Percentiles rank a stretch among this genome's conserved stretches.
These are phyloP conservation scores for Beverwykella pulmonaria DNA, from an alignment of 495 filamentous ascomycete species.

Conservation along the genomic window DNA sequence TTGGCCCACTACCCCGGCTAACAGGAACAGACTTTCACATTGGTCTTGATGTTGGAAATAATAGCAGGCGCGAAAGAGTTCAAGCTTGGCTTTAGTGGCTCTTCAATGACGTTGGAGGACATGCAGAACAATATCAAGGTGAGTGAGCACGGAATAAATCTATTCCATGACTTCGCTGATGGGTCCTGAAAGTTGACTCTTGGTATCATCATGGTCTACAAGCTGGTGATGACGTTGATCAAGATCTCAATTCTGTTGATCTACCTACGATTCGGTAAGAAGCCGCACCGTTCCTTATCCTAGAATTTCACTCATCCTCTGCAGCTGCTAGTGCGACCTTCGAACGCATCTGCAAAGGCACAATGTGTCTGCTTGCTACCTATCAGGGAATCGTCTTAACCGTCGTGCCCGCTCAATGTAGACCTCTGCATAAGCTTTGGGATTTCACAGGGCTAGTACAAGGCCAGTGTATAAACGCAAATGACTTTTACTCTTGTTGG, in stretches of 20 bases:
- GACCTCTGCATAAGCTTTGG: slow-evolving; percentile 51
- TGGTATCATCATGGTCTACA: slow-evolving; percentile 23
- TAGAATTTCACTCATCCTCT: not conserved
- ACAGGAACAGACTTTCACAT: slow-evolving; percentile 4
- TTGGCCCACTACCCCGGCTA: not conserved
- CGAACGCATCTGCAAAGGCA: slow-evolving; percentile 39
- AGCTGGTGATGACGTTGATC: slow-evolving; percentile 13
- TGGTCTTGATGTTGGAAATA: slow-evolving; percentile 15
- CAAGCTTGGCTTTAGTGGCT: slow-evolving; percentile 14
- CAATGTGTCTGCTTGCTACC: slow-evolving; percentile 35
- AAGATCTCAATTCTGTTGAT: slow-evolving; percentile 54
- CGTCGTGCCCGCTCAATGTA: slow-evolving; percentile 50
- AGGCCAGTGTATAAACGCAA: slow-evolving; percentile 53
- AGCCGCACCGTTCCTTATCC: not conserved
- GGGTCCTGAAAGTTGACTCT: not conserved
- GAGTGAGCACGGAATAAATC: not conserved
- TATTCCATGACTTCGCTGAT: not conserved
- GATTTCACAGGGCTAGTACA: slow-evolving; percentile 44
- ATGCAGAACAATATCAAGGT: slow-evolving; percentile 43
- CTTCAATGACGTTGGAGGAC: not conserved
- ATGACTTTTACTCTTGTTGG: slow-evolving; percentile 54
- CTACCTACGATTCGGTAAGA: slow-evolving; percentile 54
- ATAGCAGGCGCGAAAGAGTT: slow-evolving; percentile 10
- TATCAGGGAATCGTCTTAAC: slow-evolving; percentile 44
- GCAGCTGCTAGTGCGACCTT: slow-evolving; percentile 8